Conservation (phyloP, 495 filamentous ascomycete genomes). For the Penicillium daleae region DNA sequence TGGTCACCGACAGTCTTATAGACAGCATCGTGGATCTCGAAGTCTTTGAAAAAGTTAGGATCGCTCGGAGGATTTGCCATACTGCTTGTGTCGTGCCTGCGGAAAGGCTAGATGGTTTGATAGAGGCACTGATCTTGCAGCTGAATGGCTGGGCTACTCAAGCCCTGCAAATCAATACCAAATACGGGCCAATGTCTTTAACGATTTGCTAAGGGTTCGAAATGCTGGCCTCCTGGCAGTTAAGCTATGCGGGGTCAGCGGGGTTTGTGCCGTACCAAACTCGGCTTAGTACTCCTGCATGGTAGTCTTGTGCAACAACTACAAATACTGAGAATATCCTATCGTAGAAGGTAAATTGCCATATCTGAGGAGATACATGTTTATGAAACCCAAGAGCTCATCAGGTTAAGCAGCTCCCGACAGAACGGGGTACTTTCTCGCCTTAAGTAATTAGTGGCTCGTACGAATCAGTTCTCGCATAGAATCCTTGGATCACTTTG, state of each 20-base stretch:
- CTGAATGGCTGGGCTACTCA: not conserved
- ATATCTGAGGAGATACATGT: too few species aligned
- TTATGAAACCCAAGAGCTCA: too few species aligned
- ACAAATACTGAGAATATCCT: too few species aligned
- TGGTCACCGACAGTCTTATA: conserved; percentile 15
- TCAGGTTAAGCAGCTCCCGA: too few species aligned
- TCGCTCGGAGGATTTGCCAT: conserved; percentile 9
- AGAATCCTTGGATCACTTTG: too few species aligned
- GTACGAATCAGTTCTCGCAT: too few species aligned
- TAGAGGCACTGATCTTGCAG: not conserved
- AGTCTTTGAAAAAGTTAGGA: conserved; percentile 11
- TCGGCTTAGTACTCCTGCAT: not conserved
- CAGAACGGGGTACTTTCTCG: too few species aligned
- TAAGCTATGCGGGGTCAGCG: not conserved
- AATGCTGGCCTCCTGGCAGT: not conserved
- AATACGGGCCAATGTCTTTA: not conserved
- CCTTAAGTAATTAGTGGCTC: too few species aligned
- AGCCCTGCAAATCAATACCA: not conserved
- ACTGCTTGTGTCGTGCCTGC: not conserved
- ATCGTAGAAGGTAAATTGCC: too few species aligned
- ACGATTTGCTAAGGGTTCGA: not conserved
- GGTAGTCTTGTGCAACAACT: too few species aligned
- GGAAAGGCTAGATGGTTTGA: not conserved
- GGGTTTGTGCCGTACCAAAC: not conserved
- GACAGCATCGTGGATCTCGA: conserved; percentile 10